Conservation (phyloP, 495 filamentous ascomycete genomes). For the Trichoderma asperelloides region DNA sequence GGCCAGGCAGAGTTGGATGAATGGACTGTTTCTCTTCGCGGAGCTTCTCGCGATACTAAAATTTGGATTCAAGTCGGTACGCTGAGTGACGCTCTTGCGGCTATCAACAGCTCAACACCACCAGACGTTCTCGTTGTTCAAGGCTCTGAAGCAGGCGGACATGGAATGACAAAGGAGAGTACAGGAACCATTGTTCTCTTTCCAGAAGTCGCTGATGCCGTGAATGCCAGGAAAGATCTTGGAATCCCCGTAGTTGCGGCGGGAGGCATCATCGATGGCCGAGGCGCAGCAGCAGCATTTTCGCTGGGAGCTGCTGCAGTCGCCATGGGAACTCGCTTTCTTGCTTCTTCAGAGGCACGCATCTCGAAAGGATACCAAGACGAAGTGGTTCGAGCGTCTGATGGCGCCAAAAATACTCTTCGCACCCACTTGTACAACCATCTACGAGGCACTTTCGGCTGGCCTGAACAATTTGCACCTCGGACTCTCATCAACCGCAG, state of each 20-base stretch:
- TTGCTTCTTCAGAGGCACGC: slow-evolving; percentile 78
- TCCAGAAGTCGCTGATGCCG: slow-evolving; percentile 66
- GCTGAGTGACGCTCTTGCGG: slow-evolving; percentile 43
- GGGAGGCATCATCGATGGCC: slow-evolving; percentile 85
- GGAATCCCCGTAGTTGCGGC: slow-evolving; percentile 82
- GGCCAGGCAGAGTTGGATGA: slow-evolving; percentile 37
- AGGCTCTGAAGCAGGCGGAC: slow-evolving; percentile 55
- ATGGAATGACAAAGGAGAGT: slow-evolving; percentile 78
- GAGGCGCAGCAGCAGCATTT: slow-evolving; percentile 80
- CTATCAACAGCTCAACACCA: slow-evolving; percentile 19
- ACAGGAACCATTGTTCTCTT: slow-evolving; percentile 86
- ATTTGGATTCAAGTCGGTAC: slow-evolving; percentile 70
- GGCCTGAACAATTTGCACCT: slow-evolving; percentile 57
- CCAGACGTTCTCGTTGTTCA: slow-evolving; percentile 68
- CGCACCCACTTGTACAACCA: slow-evolving; percentile 64
- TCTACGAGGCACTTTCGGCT: slow-evolving; percentile 56
- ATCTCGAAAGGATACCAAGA: slow-evolving; percentile 85
- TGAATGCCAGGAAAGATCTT: slow-evolving; percentile 54
- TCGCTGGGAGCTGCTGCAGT: slow-evolving; percentile 82
- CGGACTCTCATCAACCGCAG: slow-evolving; percentile 54
- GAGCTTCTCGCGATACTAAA: slow-evolving; percentile 50
- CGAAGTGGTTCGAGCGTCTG: slow-evolving; percentile 61
- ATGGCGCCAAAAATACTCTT: slow-evolving; percentile 56
- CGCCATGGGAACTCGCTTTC: slow-evolving; percentile 89
- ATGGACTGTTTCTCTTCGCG: slow-evolving; percentile 47